Conservation (phyloP, 148 eudicot species). For the Rhododendron vialii region DNA sequence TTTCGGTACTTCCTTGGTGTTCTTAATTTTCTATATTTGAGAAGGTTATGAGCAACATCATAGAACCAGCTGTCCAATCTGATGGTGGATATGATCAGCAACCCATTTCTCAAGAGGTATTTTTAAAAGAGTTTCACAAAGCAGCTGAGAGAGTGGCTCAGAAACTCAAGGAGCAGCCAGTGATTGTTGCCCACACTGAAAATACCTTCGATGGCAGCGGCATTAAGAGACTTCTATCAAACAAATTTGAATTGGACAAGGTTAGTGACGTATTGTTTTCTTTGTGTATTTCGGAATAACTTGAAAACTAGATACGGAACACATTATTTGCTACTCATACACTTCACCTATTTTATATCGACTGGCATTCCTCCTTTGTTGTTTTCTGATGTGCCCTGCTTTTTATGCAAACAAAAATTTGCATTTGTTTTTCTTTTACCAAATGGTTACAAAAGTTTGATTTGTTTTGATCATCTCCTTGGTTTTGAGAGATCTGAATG, state of each 20-base stretch:
- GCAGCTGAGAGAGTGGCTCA: conserved; percentile 50
- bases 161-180: conserved; percentile 77
- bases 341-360: background rate
- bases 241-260: conserved; percentile 85
- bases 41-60: conserved; percentile 63
- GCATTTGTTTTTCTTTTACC: background rate
- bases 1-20: background rate
- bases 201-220: conserved; percentile 80
- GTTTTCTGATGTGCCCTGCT: background rate
- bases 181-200: conserved; percentile 90
- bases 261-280: conserved; percentile 23
- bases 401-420: background rate
- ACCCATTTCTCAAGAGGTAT: conserved; percentile 50
- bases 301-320: background rate
- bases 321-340: background rate
- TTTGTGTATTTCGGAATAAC: background rate
- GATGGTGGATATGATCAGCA: conserved; percentile 21
- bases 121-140: conserved; percentile 54
- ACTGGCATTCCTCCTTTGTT: background rate
- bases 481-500: background rate
- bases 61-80: conserved; percentile 56
- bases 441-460: background rate
- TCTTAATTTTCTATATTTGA: background rate
- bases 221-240: conserved; percentile 61
- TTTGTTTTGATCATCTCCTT: background rate